A percentile compares a stretch with the other conserved stretches of the same genome.
Evolutionary conservation across 2,329 filamentous ascomycete species (phyloP).

Genomic region (Plenodomus tracheiphilus): DNA sequence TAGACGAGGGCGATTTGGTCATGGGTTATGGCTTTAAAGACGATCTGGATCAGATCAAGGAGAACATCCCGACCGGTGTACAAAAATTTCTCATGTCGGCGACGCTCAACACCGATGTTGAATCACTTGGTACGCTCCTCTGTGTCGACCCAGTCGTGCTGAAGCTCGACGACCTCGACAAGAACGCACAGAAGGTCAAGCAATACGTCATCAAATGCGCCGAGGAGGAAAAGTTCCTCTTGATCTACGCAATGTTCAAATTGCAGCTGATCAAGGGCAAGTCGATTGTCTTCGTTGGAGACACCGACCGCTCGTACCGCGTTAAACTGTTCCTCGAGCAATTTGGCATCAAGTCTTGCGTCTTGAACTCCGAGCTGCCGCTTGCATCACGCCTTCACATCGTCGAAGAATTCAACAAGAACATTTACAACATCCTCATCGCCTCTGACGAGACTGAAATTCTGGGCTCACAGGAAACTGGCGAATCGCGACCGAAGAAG

Average conservation of each 20-base stretch:
- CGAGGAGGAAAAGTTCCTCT: conserved; percentile 96
- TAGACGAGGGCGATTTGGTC: conserved; percentile 94
- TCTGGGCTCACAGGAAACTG: conserved; percentile 59
- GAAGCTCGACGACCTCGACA: conserved; percentile 80
- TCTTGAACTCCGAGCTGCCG: conserved; percentile 91
- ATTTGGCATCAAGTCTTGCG: conserved; percentile 90
- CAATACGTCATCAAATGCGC: conserved; percentile 90
- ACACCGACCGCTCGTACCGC: conserved; percentile 87
- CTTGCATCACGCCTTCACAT: conserved; percentile 92
- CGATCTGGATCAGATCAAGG: conserved; percentile 78
- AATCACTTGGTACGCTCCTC: conserved; percentile 82
- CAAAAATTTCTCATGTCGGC: conserved; percentile 95
- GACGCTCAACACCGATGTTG: conserved; percentile 84
- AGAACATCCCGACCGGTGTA: conserved; percentile 77
- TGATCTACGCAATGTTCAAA: conserved; percentile 94
- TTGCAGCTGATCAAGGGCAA: conserved; percentile 93
- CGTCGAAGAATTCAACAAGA: conserved; percentile 95
- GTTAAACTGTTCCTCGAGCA: conserved; percentile 95
- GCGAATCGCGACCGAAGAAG: conserved; percentile 46
- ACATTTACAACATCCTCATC: conserved; percentile 97
- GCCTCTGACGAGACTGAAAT: conserved; percentile 91
- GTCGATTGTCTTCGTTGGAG: conserved; percentile 79
- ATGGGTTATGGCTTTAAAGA: conserved; percentile 93
- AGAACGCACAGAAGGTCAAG: conserved; percentile 73
- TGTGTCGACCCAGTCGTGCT: conserved; percentile 78